Base-by-base conservation (phyloP, 139 green algal species). In the Closterium sp. region DNA sequence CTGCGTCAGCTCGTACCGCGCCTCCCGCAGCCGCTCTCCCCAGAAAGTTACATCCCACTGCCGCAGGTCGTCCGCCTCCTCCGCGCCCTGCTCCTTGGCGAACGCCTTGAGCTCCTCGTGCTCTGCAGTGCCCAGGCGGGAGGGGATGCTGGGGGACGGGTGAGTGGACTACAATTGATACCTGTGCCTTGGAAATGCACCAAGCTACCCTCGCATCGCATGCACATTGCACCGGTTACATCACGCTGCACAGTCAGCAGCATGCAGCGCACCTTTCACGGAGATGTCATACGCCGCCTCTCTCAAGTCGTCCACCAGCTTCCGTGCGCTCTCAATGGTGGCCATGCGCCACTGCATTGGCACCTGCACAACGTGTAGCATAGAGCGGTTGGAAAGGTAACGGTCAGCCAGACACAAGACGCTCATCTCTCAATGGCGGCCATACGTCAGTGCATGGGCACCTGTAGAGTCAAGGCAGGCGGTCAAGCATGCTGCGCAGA, bases 21-120 rank as follows among this genome's bases (percentile, higher is more conserved):
- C 90, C 88, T 95, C 94, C 25, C 95, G 93, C 95, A 99, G 94
- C 3, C 97, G 95, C 96, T 99, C 97, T 2, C 96, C 96, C 97
- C 97, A 99, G 95, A 96, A 99, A 34, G 93, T 93, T 1, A 98
- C 87, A 89, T 99, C 98, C 97, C 97, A 99, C 36, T 97, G 95
- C 90, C 86, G 76, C 32, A 95, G 69, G 21, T 94, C 94, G n/a
- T 87, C 25, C 21, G 43, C 86, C 33, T 91, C 91, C 55, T 33
- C 33, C 4, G 33, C 85, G 21, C 90, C 94, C 30, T 90, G 21
- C 34, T 94, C 90, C 84, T 92, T 91, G 64, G 95, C 95, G 88
- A 96, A 96, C 69, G 85, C 92, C 43, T 94, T 94, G 1, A 98
- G 81, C 30, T 99, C 97, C 55, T 96, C 94, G 84, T 98, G 95